A percentile compares a stretch with the other conserved stretches of the same genome.
phyloP scores from a whole-genome alignment of 345 rosid genomes.

The Gossypium mustelinum region DNA sequence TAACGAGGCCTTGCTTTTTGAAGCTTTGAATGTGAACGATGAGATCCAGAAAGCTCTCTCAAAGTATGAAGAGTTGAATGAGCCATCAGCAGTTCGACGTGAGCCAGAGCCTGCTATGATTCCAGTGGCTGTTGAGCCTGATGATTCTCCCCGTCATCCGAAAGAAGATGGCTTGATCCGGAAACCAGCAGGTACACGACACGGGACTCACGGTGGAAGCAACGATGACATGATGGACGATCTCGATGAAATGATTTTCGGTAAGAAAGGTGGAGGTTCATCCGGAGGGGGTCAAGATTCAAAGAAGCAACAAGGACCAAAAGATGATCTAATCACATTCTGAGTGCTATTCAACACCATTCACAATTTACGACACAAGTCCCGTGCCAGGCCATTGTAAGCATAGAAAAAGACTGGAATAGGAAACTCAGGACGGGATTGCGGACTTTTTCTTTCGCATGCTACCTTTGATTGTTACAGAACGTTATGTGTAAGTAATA shows the following conservation, averaged over 20 bases:
- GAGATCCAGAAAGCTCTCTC: slow-evolving; percentile 77
- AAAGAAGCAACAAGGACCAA: slow-evolving; percentile 59
- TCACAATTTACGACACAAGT: slow-evolving; percentile 10
- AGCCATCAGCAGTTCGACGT: slow-evolving; percentile 38
- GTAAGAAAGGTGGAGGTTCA: slow-evolving; percentile 61
- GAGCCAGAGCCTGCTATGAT: slow-evolving; percentile 86
- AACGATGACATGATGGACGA: slow-evolving; percentile 93
- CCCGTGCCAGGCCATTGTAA: slow-evolving; percentile 10
- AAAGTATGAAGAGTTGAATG: slow-evolving; percentile 65
- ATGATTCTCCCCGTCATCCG: slow-evolving; percentile 50
- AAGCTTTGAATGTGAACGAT: slow-evolving; percentile 90
- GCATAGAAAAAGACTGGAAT: background rate
- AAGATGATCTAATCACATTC: slow-evolving; percentile 77
- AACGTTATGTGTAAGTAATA: slow-evolving; percentile 25
- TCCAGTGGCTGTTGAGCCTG: slow-evolving; percentile 81
- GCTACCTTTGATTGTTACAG: background rate
- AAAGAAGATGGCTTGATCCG: slow-evolving; percentile 71
- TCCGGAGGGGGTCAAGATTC: slow-evolving; percentile 51
- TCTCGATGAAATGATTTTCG: slow-evolving; percentile 95
- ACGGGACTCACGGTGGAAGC: slow-evolving; percentile 55
- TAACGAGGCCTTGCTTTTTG: slow-evolving; percentile 78
- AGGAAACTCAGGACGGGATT: slow-evolving; percentile 1
- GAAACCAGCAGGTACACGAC: slow-evolving; percentile 62
- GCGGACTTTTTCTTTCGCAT: background rate
- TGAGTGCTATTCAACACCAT: slow-evolving; percentile 25